Conservation (phyloP, 257 asterid species). For the Coffea canephora region DNA sequence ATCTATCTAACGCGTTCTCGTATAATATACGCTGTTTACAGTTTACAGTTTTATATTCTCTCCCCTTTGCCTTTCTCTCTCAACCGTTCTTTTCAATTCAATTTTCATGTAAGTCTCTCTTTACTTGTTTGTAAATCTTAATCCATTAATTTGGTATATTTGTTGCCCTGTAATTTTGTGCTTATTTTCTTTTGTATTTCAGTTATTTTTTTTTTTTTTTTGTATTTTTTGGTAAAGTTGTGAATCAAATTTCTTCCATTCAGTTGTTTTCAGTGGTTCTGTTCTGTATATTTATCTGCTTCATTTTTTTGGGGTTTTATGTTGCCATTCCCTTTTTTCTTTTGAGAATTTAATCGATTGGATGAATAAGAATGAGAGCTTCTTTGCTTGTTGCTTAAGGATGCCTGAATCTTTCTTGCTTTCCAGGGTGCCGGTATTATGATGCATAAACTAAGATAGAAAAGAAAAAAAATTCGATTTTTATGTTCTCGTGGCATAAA, state of each 20-base stretch:
- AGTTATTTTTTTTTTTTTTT: not conserved
- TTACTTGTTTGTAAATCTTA: too few species aligned
- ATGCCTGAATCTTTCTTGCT: too few species aligned
- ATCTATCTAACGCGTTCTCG: not conserved
- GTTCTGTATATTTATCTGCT: not conserved
- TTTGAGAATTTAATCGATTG: not conserved
- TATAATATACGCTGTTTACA: not conserved
- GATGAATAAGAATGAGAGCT: not conserved
- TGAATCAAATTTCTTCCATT: not conserved
- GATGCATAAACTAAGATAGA: too few species aligned
- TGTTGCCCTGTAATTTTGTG: not conserved
- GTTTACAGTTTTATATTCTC: not conserved
- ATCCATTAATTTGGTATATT: not conserved
- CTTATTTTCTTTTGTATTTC: not conserved
- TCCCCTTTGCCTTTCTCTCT: not conserved
- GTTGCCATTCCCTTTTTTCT: too few species aligned
- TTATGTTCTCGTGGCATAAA: too few species aligned
- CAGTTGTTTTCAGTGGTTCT: not conserved
- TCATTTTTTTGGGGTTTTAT: too few species aligned
- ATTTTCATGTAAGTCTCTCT: not conserved
- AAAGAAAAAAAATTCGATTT: too few species aligned
- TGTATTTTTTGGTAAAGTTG: not conserved
- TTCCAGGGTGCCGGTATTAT: too few species aligned
- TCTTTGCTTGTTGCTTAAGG: not conserved
- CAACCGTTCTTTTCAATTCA: not conserved